These are phyloP conservation scores for Globisporangium camurandrum DNA, from an alignment of 352 stramenopile species.

Conservation along the genomic window DNA sequence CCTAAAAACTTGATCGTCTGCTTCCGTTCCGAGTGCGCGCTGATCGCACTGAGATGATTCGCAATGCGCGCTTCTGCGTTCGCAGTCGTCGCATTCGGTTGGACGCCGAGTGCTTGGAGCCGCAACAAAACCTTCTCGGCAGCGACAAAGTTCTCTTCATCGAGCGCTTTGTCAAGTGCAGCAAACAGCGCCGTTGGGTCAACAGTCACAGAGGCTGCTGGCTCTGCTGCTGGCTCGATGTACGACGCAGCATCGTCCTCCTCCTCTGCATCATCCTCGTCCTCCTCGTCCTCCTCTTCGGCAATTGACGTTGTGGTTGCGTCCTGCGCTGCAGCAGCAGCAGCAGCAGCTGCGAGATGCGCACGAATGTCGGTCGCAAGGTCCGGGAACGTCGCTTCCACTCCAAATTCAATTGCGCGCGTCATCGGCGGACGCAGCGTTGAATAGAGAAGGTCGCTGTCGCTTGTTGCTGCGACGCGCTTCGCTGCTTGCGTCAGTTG, in stretches of 20 bases:
- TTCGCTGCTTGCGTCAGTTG: slow-evolving; percentile 26
- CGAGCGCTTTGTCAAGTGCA: slow-evolving; percentile 53
- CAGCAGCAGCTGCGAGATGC: too few relatives aligned
- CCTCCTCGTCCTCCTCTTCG: background rate
- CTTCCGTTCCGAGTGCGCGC: slow-evolving; percentile 50
- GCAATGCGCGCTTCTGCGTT: slow-evolving; percentile 26
- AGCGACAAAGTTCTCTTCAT: slow-evolving; percentile 63
- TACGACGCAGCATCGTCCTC: background rate
- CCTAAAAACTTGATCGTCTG: slow-evolving; percentile 71
- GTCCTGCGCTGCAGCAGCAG: background rate
- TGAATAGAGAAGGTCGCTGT: slow-evolving; percentile 16
- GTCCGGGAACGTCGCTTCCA: slow-evolving; percentile 46
- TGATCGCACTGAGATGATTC: slow-evolving; percentile 24
- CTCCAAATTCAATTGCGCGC: slow-evolving; percentile 46
- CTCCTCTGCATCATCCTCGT: background rate
- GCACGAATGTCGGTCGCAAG: slow-evolving; percentile 17
- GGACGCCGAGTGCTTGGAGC: slow-evolving; percentile 29
- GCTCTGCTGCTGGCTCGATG: background rate
- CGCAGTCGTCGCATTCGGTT: slow-evolving; percentile 20
- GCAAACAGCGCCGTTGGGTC: slow-evolving; percentile 32
- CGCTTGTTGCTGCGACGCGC: slow-evolving; percentile 1
- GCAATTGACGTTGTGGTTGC: background rate
- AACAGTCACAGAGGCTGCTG: too few relatives aligned
- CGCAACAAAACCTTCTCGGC: slow-evolving; percentile 44
- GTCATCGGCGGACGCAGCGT: slow-evolving; percentile 26